Base-by-base conservation (phyloP, 176 grass and related monocot species). In the Thinopyrum elongatum region DNA sequence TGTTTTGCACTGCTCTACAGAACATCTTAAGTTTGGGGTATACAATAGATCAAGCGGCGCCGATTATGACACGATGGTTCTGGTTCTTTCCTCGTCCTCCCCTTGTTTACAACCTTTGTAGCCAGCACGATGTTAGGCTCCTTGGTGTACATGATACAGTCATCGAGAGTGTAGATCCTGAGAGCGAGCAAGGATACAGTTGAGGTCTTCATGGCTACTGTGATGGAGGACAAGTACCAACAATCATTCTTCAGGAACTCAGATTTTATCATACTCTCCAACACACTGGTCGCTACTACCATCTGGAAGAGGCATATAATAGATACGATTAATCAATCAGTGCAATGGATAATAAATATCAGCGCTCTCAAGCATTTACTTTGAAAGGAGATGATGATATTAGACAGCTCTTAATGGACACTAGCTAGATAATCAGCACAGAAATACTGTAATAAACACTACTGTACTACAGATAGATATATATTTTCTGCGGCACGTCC, bases 171-270 rank as follows among this genome's bases (percentile, higher is more conserved):
- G 71, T 95, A 94, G 31, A 98, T 88, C 63, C 92, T 83, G 29
- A 95, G 92, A 9, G 93, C 88, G 1, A 98, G 93, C 0, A 92
- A 91, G 29, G 96, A 89, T 80, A 98, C 9, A n/a, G 90, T 94
- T 82, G 96, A 81, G 22, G 93, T 92, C 82, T 91, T 98, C 21
- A 89, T 87, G 29, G 96, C 93, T 69, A 92, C 96, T 28, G 88
- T 95, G 55, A 94, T 88, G 74, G 90, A 95, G 42, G 93, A 98
- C 96, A 93, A 98, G 90, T 94, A 93, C 91, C 91, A 98, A 90
- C 96, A 98, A 73, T 80, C 83, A 35, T 93, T 90, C 89, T 94
- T 94, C 79, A 98, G 58, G 69, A 89, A 92, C 34, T 95, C 93
- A 0, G 92, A 65, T 89, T 92, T 98, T 78, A 95, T 88, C 90